A percentile compares a stretch with the other conserved stretches of the same genome.
These are phyloP conservation scores for Sphagnurus paluster DNA, from an alignment of 1,284 basidiomycete species.

Conservation along the genomic window DNA sequence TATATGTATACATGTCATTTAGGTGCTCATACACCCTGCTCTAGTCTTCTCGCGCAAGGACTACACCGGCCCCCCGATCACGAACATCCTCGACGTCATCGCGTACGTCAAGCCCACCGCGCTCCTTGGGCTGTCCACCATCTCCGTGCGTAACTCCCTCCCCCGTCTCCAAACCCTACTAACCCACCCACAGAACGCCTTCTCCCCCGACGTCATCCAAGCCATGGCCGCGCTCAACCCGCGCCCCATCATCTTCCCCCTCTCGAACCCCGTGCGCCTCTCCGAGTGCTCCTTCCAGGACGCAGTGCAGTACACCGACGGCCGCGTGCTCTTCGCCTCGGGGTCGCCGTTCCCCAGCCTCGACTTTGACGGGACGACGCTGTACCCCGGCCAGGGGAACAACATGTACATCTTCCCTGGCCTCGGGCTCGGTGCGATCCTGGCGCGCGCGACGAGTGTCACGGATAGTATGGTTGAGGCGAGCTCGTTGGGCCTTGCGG, in stretches of 20 bases:
- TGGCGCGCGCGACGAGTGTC: conserved; percentile 64
- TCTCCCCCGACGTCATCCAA: conserved; percentile 74
- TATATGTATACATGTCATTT: neutral
- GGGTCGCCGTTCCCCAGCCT: conserved; percentile 86
- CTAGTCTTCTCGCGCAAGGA: conserved; percentile 82
- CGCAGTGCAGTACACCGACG: conserved; percentile 75
- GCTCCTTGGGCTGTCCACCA: conserved; percentile 88
- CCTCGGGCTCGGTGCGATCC: conserved; percentile 79
- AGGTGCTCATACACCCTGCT: neutral
- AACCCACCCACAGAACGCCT: conserved; percentile 58
- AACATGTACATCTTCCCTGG: conserved; percentile 86
- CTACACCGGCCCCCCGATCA: conserved; percentile 76
- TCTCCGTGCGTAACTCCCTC: conserved; percentile 43
- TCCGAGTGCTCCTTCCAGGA: conserved; percentile 87
- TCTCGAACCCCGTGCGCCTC: conserved; percentile 90
- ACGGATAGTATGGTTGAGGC: conserved; percentile 85
- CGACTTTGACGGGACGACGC: conserved; percentile 54
- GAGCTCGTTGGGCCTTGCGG: conserved; percentile 74
- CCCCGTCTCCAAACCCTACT: conserved; percentile 1
- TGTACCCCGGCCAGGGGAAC: conserved; percentile 89
- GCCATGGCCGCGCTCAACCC: conserved; percentile 86
- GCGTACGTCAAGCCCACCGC: conserved; percentile 89
- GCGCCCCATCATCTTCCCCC: conserved; percentile 92
- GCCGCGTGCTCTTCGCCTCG: conserved; percentile 83
- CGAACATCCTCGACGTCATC: conserved; percentile 78